phyloP scores from a whole-genome alignment of 441 rosid species.

The Brassica hybrid region DNA sequence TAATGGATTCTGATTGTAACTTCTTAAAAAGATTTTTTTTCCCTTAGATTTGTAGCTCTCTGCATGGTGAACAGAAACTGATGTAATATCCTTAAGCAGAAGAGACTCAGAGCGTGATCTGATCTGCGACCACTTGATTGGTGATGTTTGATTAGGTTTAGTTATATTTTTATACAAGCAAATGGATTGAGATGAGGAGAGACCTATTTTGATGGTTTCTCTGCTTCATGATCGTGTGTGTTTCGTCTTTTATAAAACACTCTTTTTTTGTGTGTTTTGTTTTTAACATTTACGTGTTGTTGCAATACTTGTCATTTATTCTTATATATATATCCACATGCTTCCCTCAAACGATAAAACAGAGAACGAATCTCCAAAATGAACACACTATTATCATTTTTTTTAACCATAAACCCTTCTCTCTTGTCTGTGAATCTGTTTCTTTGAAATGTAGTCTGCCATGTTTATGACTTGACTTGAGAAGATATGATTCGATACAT shows the following conservation, averaged over 20 bases:
- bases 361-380: neutral
- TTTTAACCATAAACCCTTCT: neutral
- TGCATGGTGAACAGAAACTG: slow-evolving; percentile 26
- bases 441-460: neutral
- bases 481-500: neutral
- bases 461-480: neutral
- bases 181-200: slow-evolving; percentile 19
- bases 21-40: neutral
- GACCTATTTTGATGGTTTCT: slow-evolving; percentile 28
- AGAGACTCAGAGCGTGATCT: slow-evolving; percentile 6
- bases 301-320: neutral
- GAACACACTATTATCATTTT: neutral
- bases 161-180: slow-evolving; percentile 8
- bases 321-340: slow-evolving; percentile 2
- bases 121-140: slow-evolving; percentile 24
- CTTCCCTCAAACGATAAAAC: slow-evolving; percentile 2
- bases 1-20: slow-evolving; percentile 27
- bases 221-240: slow-evolving; percentile 9
- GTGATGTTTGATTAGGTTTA: slow-evolving; percentile 21
- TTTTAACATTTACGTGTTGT: neutral
- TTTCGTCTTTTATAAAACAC: neutral
- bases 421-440: neutral
- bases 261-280: neutral
- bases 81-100: slow-evolving; percentile 24
- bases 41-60: slow-evolving; percentile 31